phyloP scores from a whole-genome alignment of 305 asterid genomes.

The Ruellia speciosa region DNA sequence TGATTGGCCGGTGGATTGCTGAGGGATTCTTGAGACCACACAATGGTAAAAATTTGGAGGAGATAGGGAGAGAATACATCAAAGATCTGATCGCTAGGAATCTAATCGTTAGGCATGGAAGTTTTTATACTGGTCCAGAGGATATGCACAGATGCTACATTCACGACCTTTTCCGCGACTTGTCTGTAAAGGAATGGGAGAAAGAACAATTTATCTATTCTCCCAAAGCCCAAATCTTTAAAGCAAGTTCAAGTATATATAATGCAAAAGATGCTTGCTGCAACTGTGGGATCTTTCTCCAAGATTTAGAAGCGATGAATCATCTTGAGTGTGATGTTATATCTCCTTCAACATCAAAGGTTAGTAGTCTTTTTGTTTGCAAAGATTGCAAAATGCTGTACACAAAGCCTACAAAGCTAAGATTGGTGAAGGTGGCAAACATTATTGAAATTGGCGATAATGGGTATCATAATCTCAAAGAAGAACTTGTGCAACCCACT shows the following conservation, averaged over 20 bases:
- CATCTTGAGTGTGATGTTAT: not conserved
- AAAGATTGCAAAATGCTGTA: not conserved
- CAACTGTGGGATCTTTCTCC: not conserved
- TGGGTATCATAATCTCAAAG: too few relatives aligned
- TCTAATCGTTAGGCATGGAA: not conserved
- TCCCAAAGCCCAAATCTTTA: not conserved
- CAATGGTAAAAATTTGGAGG: not conserved
- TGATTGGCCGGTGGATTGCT: not conserved
- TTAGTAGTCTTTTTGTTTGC: not conserved
- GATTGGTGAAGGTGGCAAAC: not conserved
- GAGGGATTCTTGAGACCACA: not conserved
- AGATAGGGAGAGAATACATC: not conserved
- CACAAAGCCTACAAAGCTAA: not conserved
- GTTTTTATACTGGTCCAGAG: not conserved
- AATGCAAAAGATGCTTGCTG: too few relatives aligned
- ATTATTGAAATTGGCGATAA: too few relatives aligned
- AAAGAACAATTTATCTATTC: not conserved
- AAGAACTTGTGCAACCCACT: not conserved
- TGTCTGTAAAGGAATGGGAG: not conserved
- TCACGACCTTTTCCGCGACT: not conserved
- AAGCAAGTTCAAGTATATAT: not conserved
- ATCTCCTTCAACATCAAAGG: not conserved
- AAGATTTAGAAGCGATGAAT: not conserved
- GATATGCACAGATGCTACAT: not conserved
- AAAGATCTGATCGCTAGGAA: slow-evolving; percentile 2